Evolutionary conservation across 371 early-diverging fungal species (phyloP), one percentile per base, ranked within the genome.

Genomic region (Thermomucor indicae-seudaticae): DNA sequence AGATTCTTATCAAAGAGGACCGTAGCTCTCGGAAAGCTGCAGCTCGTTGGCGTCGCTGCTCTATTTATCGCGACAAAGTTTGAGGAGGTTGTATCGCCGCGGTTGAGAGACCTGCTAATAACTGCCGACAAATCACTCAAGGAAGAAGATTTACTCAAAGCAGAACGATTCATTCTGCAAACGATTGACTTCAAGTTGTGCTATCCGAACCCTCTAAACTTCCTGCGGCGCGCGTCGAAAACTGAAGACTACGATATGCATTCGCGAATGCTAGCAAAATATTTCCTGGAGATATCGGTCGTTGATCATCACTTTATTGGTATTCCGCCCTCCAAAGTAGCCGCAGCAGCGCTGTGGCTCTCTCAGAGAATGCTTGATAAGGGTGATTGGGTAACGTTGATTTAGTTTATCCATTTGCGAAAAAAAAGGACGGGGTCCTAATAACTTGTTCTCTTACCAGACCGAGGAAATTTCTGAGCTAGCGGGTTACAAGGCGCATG

Each of bases 1-100:
- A 86, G 99, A 14, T 98, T 98, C 74, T 81, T 99, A 19, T 91
- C 95, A 20, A 58, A 65, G 39, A 89, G 95, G 28, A 75, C 80
- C 2, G 92, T 97, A 1, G 84, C 90, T 0, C 57, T 93, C 24
- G 76, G 76, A 43, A 98, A 97, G 61, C 83, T 99, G 11, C 99
- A 99, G 64, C 80, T 98, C 11, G 96, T 98, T n/a, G 99, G 99
- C 2, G 78, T 97, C 35, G 88, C 97, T 0, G 83, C 94, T 1
- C 61, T 98, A 52, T 90, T 96, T 55, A 84, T 99, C 49, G 97
- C 99, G 0, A 74, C 93, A 56, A 99, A 99, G 67, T 95, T 94
- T 72, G 99, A 99, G 78, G 99, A 99, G 67, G 85, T 94, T 34
- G 64, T 80, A 23, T 77, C 87, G 0, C 98, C 96, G 14, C 80